Percentiles rank a stretch among this genome's conserved stretches.
Evolutionary conservation across 2,329 filamentous ascomycete species (phyloP).

Genomic region (Diaporthe aspalathi): DNA sequence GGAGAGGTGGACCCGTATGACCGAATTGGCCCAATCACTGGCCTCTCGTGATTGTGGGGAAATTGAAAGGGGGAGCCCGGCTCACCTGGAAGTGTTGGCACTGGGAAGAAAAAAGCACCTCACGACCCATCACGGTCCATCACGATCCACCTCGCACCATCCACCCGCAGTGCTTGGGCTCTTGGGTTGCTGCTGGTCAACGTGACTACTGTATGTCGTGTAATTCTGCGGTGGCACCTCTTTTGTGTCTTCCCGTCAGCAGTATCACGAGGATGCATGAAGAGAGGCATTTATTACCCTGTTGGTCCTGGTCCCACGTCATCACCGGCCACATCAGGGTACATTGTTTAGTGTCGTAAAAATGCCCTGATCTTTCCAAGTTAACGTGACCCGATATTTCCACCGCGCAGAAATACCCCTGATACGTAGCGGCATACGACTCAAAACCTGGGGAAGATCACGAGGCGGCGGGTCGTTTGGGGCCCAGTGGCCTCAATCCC

Average conservation of each 20-base stretch:
- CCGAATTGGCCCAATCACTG: neutral
- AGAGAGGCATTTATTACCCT: neutral
- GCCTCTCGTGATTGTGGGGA: constrained; percentile 25
- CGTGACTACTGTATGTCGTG: constrained; percentile 23
- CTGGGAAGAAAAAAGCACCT: constrained; percentile 9
- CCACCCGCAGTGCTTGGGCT: neutral
- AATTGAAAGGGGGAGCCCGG: neutral
- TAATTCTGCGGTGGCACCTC: constrained; percentile 22
- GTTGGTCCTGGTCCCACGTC: neutral
- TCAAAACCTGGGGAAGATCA: constrained; percentile 18
- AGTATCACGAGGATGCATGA: neutral
- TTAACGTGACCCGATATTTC: neutral
- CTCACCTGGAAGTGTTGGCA: neutral
- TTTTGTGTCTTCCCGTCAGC: neutral
- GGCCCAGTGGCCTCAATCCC: constrained; percentile 13
- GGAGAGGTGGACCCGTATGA: constrained; percentile 25
- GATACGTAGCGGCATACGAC: neutral
- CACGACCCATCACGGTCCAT: neutral
- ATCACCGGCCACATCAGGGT: neutral
- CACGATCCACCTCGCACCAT: neutral
- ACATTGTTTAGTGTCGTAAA: too few relatives aligned
- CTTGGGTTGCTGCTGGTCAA: neutral
- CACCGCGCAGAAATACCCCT: neutral
- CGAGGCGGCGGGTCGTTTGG: constrained; percentile 5
- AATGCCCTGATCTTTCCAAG: too few relatives aligned